Conservation (phyloP, 2,329 filamentous ascomycete species). For the Claviceps fusiformis region DNA sequence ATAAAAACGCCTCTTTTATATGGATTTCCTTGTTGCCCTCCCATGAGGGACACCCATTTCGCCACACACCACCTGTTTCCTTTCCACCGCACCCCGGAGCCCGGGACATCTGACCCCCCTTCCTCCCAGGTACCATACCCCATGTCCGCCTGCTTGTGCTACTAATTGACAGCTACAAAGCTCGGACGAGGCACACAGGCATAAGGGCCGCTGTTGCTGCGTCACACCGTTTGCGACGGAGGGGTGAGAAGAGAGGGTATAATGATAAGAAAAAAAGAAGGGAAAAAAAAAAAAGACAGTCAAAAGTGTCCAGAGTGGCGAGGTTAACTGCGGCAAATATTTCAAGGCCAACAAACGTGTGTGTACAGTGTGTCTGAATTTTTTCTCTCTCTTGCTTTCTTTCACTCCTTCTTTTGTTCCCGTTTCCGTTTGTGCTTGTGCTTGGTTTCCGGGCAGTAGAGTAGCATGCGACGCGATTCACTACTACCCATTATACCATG, state of each 20-base stretch:
- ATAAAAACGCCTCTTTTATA: too few relatives aligned
- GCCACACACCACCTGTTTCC: neutral
- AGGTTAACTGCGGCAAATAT: too few relatives aligned
- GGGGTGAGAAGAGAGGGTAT: neutral
- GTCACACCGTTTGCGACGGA: neutral
- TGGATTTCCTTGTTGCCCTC: too few relatives aligned
- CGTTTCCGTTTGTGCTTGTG: neutral
- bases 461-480: neutral
- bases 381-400: neutral
- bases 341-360: neutral
- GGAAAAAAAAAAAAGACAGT: neutral
- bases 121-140: neutral
- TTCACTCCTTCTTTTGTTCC: too few relatives aligned
- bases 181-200: neutral
- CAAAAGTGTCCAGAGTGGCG: neutral
- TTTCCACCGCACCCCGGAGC: neutral
- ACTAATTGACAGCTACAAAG: neutral
- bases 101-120: too few relatives aligned
- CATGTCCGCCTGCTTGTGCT: neutral
- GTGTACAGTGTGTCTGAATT: neutral
- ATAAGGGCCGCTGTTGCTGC: neutral
- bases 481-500: slow-evolving; percentile 21
- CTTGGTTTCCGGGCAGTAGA: neutral
- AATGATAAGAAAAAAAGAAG: neutral
- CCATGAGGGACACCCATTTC: too few relatives aligned